Evolutionary conservation across 441 rosid species (phyloP), one percentile per base, ranked within the genome.

Genomic region (Dalechampia spathulata): DNA sequence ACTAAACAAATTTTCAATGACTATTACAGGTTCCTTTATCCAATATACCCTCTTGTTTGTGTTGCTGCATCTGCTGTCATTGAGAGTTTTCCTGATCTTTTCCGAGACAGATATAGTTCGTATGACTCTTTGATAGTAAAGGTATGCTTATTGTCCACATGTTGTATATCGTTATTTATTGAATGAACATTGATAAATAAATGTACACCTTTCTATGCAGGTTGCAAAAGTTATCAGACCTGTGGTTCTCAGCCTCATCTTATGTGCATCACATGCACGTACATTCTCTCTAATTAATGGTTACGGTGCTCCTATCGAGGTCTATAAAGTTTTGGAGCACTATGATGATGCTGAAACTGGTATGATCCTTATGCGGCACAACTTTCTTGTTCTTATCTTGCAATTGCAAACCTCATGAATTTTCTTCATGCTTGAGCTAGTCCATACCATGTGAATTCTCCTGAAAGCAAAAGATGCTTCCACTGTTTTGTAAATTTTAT

Each of bases 41-140:
- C 96, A 23, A 71, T 92, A 64, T 83, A 86, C 72, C 99, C 95
- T 20, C 90, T 89, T 64, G 75, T 92, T 72, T 89, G 96, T 74
- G 77, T 92, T 61, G 92, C 96, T 69, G 96, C 97, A n/a, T 79
- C 97, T 49, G 90, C 87, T 63, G 90, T 92, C 64, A 89, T 92
- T 61, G 99, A 89, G 72, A 89, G 87, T 79, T 86, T 92, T 60
- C 99, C 97, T 56, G 92, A 85, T 76, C 75, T 89, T 55, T 83
- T 92, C 69, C 77, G 72, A 30, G 84, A 85, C 61, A 76, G 71
- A 63, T 79, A 78, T 70, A 66, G 78, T 65, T 70, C 84, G 37
- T 11, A 62, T 7, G 83, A 82, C 49, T 73, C 83, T 62, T 44
- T 78, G 40, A 62, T 77, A 63, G 80, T 83, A 44, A 68, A 40